These are phyloP conservation scores for Calonectria fujianensis DNA, from an alignment of 2,329 filamentous ascomycete genomes.

Conservation along the genomic window DNA sequence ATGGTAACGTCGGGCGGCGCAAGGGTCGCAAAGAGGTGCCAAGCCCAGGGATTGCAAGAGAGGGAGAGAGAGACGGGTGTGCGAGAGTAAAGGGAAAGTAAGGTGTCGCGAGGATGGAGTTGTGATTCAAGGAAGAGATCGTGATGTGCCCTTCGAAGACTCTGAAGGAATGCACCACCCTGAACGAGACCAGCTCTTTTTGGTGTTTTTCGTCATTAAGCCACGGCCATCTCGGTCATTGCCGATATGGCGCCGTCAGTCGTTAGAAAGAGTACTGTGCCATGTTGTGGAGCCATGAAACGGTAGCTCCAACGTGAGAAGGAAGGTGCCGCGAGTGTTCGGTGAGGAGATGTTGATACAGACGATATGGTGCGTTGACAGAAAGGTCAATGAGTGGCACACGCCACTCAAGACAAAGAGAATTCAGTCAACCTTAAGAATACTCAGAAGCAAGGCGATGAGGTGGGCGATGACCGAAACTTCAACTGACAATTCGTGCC, in stretches of 20 bases:
- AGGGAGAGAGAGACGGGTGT: conserved; percentile 51
- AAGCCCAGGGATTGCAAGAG: conserved; percentile 44
- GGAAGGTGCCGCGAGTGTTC: conserved; percentile 45
- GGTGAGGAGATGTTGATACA: conserved; percentile 47
- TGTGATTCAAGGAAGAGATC: conserved; percentile 55
- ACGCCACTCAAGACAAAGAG: conserved; percentile 46
- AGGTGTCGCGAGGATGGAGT: conserved; percentile 53
- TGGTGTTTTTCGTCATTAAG: conserved; percentile 51
- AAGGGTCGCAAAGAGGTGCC: conserved; percentile 47
- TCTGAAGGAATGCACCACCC: conserved; percentile 46
- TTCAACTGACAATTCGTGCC: conserved; percentile 38
- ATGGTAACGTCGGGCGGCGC: conserved; percentile 50
- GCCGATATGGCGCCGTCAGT: conserved; percentile 49
- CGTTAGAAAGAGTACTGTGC: conserved; percentile 49
- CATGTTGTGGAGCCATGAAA: conserved; percentile 48
- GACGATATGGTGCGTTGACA: conserved; percentile 45
- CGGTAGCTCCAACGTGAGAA: conserved; percentile 44
- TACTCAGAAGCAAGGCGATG: conserved; percentile 33
- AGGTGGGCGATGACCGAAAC: conserved; percentile 20
- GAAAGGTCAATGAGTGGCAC: conserved; percentile 46
- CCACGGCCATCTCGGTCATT: conserved; percentile 49
- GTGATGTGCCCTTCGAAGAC: conserved; percentile 56
- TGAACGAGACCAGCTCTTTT: conserved; percentile 49
- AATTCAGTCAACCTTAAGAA: conserved; percentile 43
- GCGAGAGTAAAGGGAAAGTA: conserved; percentile 51